These are phyloP conservation scores for Ceratobasidium sp. DNA, from an alignment of 1,284 basidiomycete species.

Conservation along the genomic window DNA sequence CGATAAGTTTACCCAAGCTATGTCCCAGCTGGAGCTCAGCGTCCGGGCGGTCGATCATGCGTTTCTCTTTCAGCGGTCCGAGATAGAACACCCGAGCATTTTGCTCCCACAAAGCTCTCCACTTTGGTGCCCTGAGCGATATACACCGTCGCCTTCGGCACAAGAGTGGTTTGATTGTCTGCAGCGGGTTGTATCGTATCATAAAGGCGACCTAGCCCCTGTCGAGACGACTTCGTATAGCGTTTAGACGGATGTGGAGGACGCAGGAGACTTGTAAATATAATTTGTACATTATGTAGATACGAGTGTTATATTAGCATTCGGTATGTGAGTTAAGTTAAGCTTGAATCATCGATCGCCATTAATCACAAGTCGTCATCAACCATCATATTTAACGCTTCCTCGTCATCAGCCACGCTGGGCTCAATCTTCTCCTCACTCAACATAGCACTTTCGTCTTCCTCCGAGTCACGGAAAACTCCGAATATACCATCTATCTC, in stretches of 20 bases:
- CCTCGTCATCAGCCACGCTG: slow-evolving; percentile 42
- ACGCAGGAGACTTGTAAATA: background rate
- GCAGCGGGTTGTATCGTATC: background rate
- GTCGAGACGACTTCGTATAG: background rate
- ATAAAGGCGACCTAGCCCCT: background rate
- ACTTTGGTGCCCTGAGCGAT: slow-evolving; percentile 24
- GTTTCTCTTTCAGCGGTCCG: background rate
- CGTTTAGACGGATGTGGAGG: background rate
- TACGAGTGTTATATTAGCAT: no score
- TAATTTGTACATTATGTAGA: background rate
- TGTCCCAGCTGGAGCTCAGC: slow-evolving; percentile 5
- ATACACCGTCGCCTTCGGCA: background rate
- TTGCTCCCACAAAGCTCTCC: slow-evolving; percentile 10
- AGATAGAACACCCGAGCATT: background rate
- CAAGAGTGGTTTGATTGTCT: slow-evolving; percentile 12
- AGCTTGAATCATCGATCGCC: background rate
- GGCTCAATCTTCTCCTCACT: slow-evolving; percentile 39
- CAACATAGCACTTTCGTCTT: slow-evolving; percentile 51
- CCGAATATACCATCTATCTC: slow-evolving; percentile 74
- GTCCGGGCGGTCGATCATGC: background rate
- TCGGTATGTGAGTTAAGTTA: no score
- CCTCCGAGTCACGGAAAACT: slow-evolving; percentile 62
- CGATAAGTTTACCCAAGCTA: background rate
- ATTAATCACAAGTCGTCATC: slow-evolving; percentile 35
- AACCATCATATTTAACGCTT: slow-evolving; percentile 37